Conservation (phyloP, 768 basidiomycete species). For the Asterophora lycoperdoides region DNA sequence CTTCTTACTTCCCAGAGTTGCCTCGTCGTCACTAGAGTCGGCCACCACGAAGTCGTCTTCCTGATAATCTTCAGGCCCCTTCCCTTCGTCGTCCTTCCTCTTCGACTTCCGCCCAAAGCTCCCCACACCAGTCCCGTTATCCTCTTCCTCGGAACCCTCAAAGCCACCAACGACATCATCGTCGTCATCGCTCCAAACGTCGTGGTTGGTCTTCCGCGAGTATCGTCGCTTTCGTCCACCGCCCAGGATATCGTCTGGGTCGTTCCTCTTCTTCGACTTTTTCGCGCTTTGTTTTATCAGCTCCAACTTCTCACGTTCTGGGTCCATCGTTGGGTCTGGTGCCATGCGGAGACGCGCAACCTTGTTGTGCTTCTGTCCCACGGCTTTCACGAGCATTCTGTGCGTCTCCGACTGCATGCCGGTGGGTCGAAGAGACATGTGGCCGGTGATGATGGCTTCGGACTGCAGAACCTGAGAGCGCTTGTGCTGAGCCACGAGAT, state of each 20-base stretch:
- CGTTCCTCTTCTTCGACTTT: conserved; percentile 57
- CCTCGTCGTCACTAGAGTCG: conserved; percentile 70
- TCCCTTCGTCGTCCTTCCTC: conserved; percentile 47
- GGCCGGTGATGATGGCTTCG: conserved; percentile 78
- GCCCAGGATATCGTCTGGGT: conserved; percentile 46
- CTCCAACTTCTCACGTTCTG: conserved; percentile 70
- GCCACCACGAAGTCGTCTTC: conserved; percentile 84
- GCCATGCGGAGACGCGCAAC: conserved; percentile 75
- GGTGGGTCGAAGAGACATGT: conserved; percentile 79
- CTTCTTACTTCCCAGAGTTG: conserved; percentile 36
- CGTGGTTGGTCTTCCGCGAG: conserved; percentile 37
- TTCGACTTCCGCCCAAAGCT: conserved; percentile 40
- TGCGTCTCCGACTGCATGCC: conserved; percentile 91
- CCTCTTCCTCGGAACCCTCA: conserved; percentile 57
- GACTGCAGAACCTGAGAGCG: conserved; percentile 82
- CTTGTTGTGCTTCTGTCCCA: conserved; percentile 82
- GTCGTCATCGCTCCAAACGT: conserved; percentile 66
- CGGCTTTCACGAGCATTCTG: conserved; percentile 80
- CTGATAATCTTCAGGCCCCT: conserved; percentile 67
- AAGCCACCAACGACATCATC: conserved; percentile 45
- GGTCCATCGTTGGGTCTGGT: conserved; percentile 72
- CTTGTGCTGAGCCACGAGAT: conserved; percentile 88
- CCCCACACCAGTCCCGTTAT: conserved; percentile 30
- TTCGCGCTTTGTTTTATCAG: conserved; percentile 58
- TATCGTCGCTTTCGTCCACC: conserved; percentile 44